Percentiles rank a stretch among this genome's conserved stretches.
Conservation (phyloP, 495 filamentous ascomycete species). For the Penicillium roqueforti region DNA sequence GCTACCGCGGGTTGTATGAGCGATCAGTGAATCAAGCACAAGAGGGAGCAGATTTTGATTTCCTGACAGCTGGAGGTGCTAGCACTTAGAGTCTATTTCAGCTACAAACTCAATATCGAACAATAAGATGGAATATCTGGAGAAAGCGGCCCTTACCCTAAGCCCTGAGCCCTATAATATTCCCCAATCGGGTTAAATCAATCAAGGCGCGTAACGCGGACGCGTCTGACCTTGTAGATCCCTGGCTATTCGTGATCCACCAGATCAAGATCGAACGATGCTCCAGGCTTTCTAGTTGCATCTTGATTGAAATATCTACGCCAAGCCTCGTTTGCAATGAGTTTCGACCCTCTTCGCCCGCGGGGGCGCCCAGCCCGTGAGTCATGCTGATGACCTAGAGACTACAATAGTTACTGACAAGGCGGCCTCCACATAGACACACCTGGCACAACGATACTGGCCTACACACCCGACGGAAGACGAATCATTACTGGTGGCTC, state of each 20-base stretch:
- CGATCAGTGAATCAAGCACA: slow-evolving; percentile 61
- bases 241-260: slow-evolving; percentile 12
- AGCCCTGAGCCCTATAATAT: slow-evolving; percentile 41
- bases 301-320: not conserved
- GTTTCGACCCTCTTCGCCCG: slow-evolving; percentile 38
- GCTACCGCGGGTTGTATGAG: slow-evolving; percentile 63
- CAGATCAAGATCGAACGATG: slow-evolving; percentile 8
- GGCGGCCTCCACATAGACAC: slow-evolving; percentile 47
- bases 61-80: slow-evolving; percentile 48
- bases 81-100: not conserved
- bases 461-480: slow-evolving; percentile 67
- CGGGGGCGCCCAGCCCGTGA: slow-evolving; percentile 45
- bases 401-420: slow-evolving; percentile 10
- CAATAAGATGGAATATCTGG: not conserved
- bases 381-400: slow-evolving; percentile 11
- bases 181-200: slow-evolving; percentile 30
- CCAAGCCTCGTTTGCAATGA: slow-evolving; percentile 25
- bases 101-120: not conserved
- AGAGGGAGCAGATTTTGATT: slow-evolving; percentile 61
- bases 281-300: slow-evolving; percentile 7
- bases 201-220: slow-evolving; percentile 24
- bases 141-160: slow-evolving; percentile 13
- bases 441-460: slow-evolving; percentile 59
- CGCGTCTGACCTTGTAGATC: slow-evolving; percentile 22
- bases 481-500: slow-evolving; percentile 79